Percentiles rank a stretch among this genome's conserved stretches.
Conservation (phyloP, 768 basidiomycete species). For the Russula virescens region DNA sequence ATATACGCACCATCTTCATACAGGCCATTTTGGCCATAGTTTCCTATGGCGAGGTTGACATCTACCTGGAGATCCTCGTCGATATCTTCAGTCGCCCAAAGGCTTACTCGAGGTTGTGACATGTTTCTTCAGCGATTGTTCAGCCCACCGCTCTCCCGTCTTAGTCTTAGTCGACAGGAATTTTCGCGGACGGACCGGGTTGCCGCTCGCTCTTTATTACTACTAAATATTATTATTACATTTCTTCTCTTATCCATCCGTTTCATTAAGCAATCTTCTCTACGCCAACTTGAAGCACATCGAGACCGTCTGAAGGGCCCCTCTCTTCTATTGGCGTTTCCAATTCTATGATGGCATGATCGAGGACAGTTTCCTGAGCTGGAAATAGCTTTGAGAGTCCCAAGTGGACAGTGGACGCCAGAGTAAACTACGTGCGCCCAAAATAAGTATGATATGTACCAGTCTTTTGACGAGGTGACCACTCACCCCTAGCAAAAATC, state of each 20-base stretch:
- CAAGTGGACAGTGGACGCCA: slow-evolving; percentile 20
- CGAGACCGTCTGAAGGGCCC: not conserved
- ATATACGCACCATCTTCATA: slow-evolving; percentile 57
- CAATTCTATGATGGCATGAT: slow-evolving; percentile 14
- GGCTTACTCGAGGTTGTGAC: slow-evolving; percentile 59
- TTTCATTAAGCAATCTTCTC: not conserved
- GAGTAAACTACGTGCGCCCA: slow-evolving; percentile 8
- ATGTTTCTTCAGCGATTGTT: slow-evolving; percentile 29
- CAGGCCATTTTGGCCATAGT: slow-evolving; percentile 59
- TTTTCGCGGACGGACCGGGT: slow-evolving; percentile 10
- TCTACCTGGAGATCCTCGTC: slow-evolving; percentile 72
- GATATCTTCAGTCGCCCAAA: slow-evolving; percentile 79
- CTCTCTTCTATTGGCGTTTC: not conserved
- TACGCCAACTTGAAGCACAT: not conserved
- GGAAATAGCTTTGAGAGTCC: slow-evolving; percentile 20
- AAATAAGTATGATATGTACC: not conserved
- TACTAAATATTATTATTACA: no score
- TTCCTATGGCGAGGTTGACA: slow-evolving; percentile 60
- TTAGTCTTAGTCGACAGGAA: no score
- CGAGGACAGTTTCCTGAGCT: slow-evolving; percentile 20
- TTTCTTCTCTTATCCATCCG: no score
- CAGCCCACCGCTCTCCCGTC: no score
- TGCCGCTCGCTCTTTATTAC: not conserved
- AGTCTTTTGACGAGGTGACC: not conserved
- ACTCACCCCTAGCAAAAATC: slow-evolving; percentile 68